A percentile compares a stretch with the other conserved stretches of the same genome.
These are phyloP conservation scores for Termitomyces titanicus DNA, from an alignment of 768 basidiomycete genomes.

Conservation along the genomic window DNA sequence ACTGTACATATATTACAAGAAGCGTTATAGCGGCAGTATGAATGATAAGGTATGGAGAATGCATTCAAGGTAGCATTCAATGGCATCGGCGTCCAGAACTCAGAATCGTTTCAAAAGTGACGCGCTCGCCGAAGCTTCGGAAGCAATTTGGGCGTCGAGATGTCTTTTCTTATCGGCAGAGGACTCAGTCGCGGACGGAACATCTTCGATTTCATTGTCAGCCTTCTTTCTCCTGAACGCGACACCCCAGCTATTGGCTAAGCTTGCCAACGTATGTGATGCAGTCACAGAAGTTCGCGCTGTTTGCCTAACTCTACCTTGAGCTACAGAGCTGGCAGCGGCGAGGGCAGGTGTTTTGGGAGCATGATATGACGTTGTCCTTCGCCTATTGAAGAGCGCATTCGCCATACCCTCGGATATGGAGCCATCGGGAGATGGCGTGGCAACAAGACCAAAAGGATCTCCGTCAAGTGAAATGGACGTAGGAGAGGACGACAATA, in stretches of 20 bases:
- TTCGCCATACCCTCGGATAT: constrained; percentile 59
- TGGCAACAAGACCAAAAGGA: constrained; percentile 36
- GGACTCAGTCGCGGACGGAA: not conserved
- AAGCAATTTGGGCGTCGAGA: not conserved
- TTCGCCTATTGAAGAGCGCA: constrained; percentile 39
- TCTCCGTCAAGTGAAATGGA: constrained; percentile 38
- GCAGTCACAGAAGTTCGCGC: constrained; percentile 34
- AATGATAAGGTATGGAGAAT: not conserved
- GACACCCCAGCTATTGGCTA: constrained; percentile 65
- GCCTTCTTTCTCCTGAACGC: constrained; percentile 48
- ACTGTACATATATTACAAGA: not conserved
- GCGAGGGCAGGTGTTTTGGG: constrained; percentile 47
- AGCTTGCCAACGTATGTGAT: constrained; percentile 49
- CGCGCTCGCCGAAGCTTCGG: constrained; percentile 12
- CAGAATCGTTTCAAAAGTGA: constrained; percentile 18
- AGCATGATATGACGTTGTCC: constrained; percentile 60
- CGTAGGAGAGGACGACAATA: constrained; percentile 40
- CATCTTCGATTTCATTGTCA: constrained; percentile 5
- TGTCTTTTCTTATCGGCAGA: constrained; percentile 4
- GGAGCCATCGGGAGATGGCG: constrained; percentile 61
- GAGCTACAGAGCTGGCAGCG: constrained; percentile 25
- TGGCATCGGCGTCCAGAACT: not conserved
- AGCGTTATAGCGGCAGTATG: not conserved
- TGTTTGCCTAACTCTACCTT: constrained; percentile 23
- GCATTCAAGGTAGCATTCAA: too few species aligned